Base-by-base conservation (phyloP, 495 filamentous ascomycete species). In the Xylaria flabelliformis region DNA sequence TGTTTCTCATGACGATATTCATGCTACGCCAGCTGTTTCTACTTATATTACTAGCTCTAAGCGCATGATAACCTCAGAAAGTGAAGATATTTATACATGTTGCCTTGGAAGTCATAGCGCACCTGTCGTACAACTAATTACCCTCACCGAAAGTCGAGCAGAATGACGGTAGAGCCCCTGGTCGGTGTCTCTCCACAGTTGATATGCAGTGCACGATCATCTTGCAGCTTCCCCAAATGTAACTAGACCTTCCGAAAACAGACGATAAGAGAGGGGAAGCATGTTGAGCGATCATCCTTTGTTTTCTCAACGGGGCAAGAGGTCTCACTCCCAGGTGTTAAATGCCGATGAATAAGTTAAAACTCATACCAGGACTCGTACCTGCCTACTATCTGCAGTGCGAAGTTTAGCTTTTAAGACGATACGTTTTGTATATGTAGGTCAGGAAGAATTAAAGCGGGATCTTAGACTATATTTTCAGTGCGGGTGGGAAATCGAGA, bases 231-330 rank as follows among this genome's bases (percentile, higher is more conserved):
- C 67, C 61, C 66, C 51, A 34, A 69, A 29, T 58, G 34, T 24
- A n/a, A n/a, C n/a, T n/a, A 21, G 66, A 69, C 67, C 67, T 69
- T 69, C 67, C 67, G 56, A 69, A 46, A 44, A 62, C 13, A 69
- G 67, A 69, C 5, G 24, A 50, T 7, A 50, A 50, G 26, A 46
- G 51, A 59, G 50, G 41, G 67, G 67, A 36, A 17, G 29, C 6
- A 39, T 39, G 51, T 1, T 42, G 21, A 26, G 34, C 32, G 66
- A 69, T 61, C 53, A 44, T 48, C 67, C 53, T 29, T 61, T 62
- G 24, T 69, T 61, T 69, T 48, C n/a, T 66, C 8, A 17, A 26
- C 59, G 15, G 10, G 39, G 59, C 19, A 44, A 44, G 34, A 63
- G 21, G n/a, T 63, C 36, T 36, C 32, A n/a, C 32, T 34, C 19